Evolutionary conservation across 768 basidiomycete species (phyloP).

Genomic region (Leucocoprinus leucothites): DNA sequence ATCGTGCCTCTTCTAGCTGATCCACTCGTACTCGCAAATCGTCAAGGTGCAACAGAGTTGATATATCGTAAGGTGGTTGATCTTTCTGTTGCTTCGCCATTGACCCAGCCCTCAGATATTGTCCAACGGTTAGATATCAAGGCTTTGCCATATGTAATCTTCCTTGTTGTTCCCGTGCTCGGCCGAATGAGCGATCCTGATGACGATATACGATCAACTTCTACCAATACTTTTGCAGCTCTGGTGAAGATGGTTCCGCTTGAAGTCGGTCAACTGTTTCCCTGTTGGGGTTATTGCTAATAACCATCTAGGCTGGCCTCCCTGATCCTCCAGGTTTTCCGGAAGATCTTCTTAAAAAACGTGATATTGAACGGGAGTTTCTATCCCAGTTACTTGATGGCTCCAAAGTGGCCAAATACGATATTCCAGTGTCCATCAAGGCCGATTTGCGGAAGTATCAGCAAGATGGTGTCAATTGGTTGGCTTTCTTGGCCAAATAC

Average conservation of each 20-base stretch:
- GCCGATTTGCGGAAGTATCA: conserved; percentile 97
- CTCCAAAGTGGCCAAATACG: conserved; percentile 88
- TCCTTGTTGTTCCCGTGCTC: conserved; percentile 92
- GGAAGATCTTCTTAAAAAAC: conserved; percentile 77
- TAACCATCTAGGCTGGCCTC: conserved; percentile 71
- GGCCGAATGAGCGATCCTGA: conserved; percentile 97
- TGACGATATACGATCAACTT: conserved; percentile 86
- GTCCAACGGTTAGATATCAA: conserved; percentile 91
- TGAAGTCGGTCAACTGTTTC: conserved; percentile 55
- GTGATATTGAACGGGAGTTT: conserved; percentile 88
- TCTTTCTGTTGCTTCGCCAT: not conserved
- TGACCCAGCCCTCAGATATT: conserved; percentile 59
- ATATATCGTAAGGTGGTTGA: conserved; percentile 74
- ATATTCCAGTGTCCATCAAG: conserved; percentile 82
- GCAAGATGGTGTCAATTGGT: conserved; percentile 97
- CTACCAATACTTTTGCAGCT: conserved; percentile 97
- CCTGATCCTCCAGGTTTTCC: conserved; percentile 95
- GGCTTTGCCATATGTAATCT: conserved; percentile 93
- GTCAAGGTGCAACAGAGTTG: conserved; percentile 89
- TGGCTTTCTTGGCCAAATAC: conserved; percentile 97
- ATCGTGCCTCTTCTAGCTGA: conserved; percentile 84
- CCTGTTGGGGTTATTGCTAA: not conserved
- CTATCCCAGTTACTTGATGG: conserved; percentile 93
- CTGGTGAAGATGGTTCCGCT: conserved; percentile 98
- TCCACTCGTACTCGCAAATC: conserved; percentile 63